Conservation (phyloP, 2,329 filamentous ascomycete species). For the Colletotrichum lindemuthianum region DNA sequence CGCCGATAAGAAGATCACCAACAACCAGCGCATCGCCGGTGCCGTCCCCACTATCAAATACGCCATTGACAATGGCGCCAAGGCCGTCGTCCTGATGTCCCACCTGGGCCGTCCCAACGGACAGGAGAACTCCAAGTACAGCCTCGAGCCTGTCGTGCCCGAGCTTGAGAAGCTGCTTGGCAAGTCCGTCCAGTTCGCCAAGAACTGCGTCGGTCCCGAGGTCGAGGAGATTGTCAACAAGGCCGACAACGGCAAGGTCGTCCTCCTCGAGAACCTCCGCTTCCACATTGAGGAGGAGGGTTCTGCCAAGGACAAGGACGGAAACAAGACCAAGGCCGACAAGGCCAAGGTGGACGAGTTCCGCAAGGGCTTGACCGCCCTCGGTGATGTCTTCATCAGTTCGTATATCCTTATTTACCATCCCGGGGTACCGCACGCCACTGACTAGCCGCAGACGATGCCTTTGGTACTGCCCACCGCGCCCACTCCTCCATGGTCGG, state of each 20-base stretch:
- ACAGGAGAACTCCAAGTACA: slow-evolving; percentile 91
- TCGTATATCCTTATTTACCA: slow-evolving; percentile 49
- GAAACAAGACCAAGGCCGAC: slow-evolving; percentile 98
- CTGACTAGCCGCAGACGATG: slow-evolving; percentile 75
- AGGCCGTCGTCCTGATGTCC: slow-evolving; percentile 96
- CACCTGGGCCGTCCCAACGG: slow-evolving; percentile 97
- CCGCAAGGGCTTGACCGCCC: slow-evolving; percentile 91
- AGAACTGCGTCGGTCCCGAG: slow-evolving; percentile 90
- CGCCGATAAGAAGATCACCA: slow-evolving; percentile 91
- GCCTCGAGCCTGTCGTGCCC: slow-evolving; percentile 87
- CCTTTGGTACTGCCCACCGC: slow-evolving; percentile 97
- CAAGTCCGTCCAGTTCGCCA: slow-evolving; percentile 86
- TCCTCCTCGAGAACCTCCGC: slow-evolving; percentile 96
- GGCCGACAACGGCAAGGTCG: slow-evolving; percentile 81
- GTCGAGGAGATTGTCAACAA: slow-evolving; percentile 90
- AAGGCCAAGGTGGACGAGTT: slow-evolving; percentile 92
- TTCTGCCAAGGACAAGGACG: slow-evolving; percentile 90
- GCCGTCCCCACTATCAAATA: slow-evolving; percentile 96
- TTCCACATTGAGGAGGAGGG: slow-evolving; percentile 99
- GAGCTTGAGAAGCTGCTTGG: slow-evolving; percentile 92
- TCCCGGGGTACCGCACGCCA: not conserved
- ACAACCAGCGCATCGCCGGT: slow-evolving; percentile 97
- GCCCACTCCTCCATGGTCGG: slow-evolving; percentile 99
- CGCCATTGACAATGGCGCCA: slow-evolving; percentile 88
- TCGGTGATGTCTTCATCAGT: slow-evolving; percentile 98